Conservation (phyloP, 1,284 basidiomycete species). For the Leccinum insolens region DNA sequence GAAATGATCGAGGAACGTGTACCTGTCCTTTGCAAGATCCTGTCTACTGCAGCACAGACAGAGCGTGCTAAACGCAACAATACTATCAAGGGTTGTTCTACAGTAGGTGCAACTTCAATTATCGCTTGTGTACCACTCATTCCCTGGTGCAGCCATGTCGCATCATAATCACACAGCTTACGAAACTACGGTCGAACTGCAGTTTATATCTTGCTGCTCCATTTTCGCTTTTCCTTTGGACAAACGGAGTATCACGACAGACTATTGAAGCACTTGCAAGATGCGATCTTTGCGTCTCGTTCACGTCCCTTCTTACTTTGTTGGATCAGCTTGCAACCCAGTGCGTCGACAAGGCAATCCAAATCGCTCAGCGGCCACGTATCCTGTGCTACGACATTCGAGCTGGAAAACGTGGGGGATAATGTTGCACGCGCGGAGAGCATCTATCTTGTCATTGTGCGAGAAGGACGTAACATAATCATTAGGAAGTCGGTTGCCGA, state of each 20-base stretch:
- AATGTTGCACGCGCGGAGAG: too few species aligned
- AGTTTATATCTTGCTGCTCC: background rate
- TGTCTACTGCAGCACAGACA: background rate
- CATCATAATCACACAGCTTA: constrained; percentile 1
- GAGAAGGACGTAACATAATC: too few species aligned
- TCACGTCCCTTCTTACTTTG: background rate
- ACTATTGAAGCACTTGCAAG: constrained; percentile 4
- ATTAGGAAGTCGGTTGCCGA: too few species aligned
- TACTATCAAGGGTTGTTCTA: background rate
- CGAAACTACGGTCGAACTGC: background rate
- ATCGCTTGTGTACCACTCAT: background rate
- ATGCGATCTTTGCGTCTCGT: background rate
- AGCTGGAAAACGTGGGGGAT: too few species aligned
- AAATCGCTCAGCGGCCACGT: background rate
- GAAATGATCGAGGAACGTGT: background rate
- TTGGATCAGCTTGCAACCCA: constrained; percentile 1
- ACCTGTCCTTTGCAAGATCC: background rate
- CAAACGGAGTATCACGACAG: constrained; percentile 7
- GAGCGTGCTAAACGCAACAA: background rate
- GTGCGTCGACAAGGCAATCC: background rate
- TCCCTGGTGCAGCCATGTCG: background rate
- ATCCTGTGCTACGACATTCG: background rate
- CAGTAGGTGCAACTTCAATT: background rate
- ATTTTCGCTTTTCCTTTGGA: constrained; percentile 11
- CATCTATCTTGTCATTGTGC: too few species aligned